Conservation (phyloP, 78 protist species). For the Blattamonas nauphoetae region DNA sequence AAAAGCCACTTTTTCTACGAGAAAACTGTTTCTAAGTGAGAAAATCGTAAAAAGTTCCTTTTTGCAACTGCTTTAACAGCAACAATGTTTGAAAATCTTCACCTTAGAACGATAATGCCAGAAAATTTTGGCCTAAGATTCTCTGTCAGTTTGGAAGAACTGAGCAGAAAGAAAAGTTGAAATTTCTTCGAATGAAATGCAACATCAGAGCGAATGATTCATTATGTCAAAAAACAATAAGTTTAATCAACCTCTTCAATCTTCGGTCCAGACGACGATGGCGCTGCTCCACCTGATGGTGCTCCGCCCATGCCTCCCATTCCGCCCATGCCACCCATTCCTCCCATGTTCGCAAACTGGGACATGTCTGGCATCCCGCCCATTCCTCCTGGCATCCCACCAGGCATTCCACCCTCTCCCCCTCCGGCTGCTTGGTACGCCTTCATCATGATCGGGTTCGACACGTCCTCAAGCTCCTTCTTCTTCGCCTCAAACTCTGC, state of each 20-base stretch:
- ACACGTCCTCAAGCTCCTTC: conserved; percentile 24
- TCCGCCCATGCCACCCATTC: conserved; percentile 27
- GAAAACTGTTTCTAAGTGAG: too few relatives aligned
- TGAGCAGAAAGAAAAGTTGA: too few relatives aligned
- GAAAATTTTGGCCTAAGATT: too few relatives aligned
- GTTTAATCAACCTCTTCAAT: conserved; percentile 34
- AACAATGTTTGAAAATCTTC: too few relatives aligned
- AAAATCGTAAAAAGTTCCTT: too few relatives aligned
- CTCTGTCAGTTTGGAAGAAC: too few relatives aligned
- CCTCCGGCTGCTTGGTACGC: neutral
- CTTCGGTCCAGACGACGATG: conserved; percentile 1
- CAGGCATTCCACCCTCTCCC: conserved; percentile 33
- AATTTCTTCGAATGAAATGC: too few relatives aligned
- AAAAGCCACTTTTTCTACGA: too few relatives aligned
- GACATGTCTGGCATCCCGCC: conserved; percentile 7
- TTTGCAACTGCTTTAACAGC: too few relatives aligned
- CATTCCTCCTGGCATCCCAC: neutral
- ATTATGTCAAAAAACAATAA: too few relatives aligned
- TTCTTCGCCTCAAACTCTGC: conserved; percentile 3
- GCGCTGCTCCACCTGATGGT: conserved; percentile 5
- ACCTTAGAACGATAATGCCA: too few relatives aligned
- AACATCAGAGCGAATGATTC: neutral
- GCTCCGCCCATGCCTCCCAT: conserved; percentile 1
- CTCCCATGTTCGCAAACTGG: conserved; percentile 6
- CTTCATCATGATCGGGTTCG: conserved; percentile 1